Conservation (phyloP, 2,329 filamentous ascomycete genomes). For the Fusarium sororula region DNA sequence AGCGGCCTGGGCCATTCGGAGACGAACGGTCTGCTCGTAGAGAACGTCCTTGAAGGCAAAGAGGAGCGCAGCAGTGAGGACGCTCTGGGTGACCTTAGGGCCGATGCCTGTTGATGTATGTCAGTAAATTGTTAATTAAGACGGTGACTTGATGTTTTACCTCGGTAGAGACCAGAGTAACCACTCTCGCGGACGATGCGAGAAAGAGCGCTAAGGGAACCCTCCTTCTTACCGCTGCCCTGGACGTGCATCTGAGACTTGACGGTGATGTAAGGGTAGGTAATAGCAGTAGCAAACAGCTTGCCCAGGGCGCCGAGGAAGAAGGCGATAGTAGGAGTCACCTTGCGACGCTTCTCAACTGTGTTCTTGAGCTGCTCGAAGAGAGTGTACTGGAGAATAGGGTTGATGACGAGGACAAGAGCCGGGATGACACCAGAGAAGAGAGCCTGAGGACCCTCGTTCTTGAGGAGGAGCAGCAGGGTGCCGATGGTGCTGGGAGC, state of each 20-base stretch:
- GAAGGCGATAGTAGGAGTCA: slow-evolving; percentile 89
- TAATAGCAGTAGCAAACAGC: slow-evolving; percentile 90
- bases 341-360: slow-evolving; percentile 75
- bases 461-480: slow-evolving; percentile 78
- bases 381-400: slow-evolving; percentile 97
- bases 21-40: slow-evolving; percentile 81
- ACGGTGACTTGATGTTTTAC: slow-evolving; percentile 58
- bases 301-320: slow-evolving; percentile 93
- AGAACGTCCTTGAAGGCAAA: slow-evolving; percentile 98
- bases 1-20: slow-evolving; percentile 60
- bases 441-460: slow-evolving; percentile 85
- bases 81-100: slow-evolving; percentile 96
- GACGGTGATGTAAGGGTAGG: slow-evolving; percentile 98
- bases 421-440: slow-evolving; percentile 95
- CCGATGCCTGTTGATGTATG: slow-evolving; percentile 74
- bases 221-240: slow-evolving; percentile 78
- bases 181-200: slow-evolving; percentile 89
- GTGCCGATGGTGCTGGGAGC: slow-evolving; percentile 81
- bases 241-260: slow-evolving; percentile 98
- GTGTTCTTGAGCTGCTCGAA: slow-evolving; percentile 98
- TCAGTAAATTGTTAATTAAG: background rate
- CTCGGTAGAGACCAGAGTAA: slow-evolving; percentile 92
- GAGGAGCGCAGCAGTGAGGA: slow-evolving; percentile 92
- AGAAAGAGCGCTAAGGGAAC: slow-evolving; percentile 79
- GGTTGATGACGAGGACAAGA: slow-evolving; percentile 94